Evolutionary conservation across 2,329 filamentous ascomycete species (phyloP).

Genomic region (Mariannaea elegans): DNA sequence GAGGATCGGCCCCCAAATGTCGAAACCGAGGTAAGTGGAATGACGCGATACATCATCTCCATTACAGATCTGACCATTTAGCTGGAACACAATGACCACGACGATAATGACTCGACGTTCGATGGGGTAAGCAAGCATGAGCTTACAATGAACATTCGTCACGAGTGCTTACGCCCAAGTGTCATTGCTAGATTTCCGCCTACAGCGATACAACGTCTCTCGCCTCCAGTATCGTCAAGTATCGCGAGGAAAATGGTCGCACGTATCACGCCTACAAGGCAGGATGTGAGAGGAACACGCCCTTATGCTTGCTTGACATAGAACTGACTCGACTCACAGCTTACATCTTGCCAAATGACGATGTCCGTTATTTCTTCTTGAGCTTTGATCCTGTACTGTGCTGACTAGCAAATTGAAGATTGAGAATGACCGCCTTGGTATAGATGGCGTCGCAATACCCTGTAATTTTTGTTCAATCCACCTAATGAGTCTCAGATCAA

Average conservation of each 20-base stretch:
- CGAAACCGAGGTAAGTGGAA: no score
- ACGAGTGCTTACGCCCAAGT: no score
- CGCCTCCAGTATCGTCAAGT: constrained; percentile 18
- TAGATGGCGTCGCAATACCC: not conserved
- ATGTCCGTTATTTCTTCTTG: not conserved
- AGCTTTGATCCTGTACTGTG: not conserved
- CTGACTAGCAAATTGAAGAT: no score
- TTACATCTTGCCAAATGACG: constrained; percentile 27
- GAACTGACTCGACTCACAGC: not conserved
- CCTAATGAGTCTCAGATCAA: not conserved
- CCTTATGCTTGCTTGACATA: not conserved
- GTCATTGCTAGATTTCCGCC: no score
- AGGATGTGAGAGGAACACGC: constrained; percentile 19
- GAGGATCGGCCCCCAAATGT: no score
- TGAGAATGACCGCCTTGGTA: constrained; percentile 25
- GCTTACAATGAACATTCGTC: no score
- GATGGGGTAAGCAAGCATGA: no score
- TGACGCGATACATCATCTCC: no score
- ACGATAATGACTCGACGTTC: no score
- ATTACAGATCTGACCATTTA: no score
- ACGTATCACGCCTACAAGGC: constrained; percentile 27
- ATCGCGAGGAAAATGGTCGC: constrained; percentile 25
- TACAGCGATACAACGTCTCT: constrained; percentile 14
- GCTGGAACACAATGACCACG: no score
- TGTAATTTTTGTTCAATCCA: not conserved